Conservation (phyloP, 2,329 filamentous ascomycete species). For the Claviceps arundinis region DNA sequence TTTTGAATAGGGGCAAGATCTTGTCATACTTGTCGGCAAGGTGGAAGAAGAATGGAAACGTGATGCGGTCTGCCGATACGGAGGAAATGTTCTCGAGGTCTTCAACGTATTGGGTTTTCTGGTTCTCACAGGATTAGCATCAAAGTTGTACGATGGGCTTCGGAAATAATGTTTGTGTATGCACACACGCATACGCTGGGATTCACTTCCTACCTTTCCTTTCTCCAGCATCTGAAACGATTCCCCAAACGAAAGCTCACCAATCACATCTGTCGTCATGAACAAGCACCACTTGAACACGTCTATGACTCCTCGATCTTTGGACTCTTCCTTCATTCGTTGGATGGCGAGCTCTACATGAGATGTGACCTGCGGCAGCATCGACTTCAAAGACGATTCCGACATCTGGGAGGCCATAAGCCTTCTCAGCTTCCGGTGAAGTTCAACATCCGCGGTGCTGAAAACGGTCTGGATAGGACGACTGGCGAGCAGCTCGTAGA, state of each 20-base stretch:
- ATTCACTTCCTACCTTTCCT: slow-evolving; percentile 25
- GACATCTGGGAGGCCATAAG: slow-evolving; percentile 29
- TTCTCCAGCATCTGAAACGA: slow-evolving; percentile 38
- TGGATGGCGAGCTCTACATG: slow-evolving; percentile 27
- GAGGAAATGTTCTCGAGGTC: slow-evolving; percentile 21
- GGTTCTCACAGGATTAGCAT: background rate
- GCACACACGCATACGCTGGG: no score
- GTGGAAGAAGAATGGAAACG: slow-evolving; percentile 16
- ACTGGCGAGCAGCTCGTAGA: slow-evolving; percentile 12
- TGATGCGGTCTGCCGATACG: slow-evolving; percentile 11
- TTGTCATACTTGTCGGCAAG: slow-evolving; percentile 9
- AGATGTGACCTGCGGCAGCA: slow-evolving; percentile 20
- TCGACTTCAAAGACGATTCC: slow-evolving; percentile 19
- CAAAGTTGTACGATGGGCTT: background rate
- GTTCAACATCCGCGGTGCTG: slow-evolving; percentile 23
- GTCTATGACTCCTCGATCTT: slow-evolving; percentile 23
- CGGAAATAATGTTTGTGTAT: no score
- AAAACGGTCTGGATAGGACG: slow-evolving; percentile 19
- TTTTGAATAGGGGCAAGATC: slow-evolving; percentile 12
- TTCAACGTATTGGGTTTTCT: slow-evolving; percentile 23
- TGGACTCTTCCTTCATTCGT: slow-evolving; percentile 30
- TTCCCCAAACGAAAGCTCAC: slow-evolving; percentile 39
- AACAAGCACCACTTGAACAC: slow-evolving; percentile 41
- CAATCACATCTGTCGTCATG: slow-evolving; percentile 41
- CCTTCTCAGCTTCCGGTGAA: slow-evolving; percentile 26